Base-by-base conservation (phyloP, 352 stramenopile species). In the Globisporangium sylvaticum region DNA sequence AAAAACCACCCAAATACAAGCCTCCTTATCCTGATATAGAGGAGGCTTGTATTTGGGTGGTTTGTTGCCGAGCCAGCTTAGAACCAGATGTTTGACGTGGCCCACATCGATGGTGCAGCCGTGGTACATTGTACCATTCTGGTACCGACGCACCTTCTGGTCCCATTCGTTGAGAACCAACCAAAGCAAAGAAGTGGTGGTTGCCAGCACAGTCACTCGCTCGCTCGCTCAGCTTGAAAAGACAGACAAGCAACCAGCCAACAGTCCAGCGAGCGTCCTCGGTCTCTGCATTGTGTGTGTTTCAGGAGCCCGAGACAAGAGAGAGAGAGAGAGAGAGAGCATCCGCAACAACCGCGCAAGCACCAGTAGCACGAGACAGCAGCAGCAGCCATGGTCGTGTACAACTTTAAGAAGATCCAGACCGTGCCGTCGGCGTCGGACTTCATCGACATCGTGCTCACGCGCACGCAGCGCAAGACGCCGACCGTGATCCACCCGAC, bases 391-490 rank as follows among this genome's bases (percentile, higher is more conserved):
- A 99, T 99, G 96, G 95, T 98, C 58, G 95, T 99, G 64, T 99
- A 99, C 88, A 99, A 99, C 89, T 99, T 99, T 77, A 99, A 99
- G 83, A 98, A 98, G 85, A 99, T 99, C 76, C 87, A 95, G 72
- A 96, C 97, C 12, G 97, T 99, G 78, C 97, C 97, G 48, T 88
- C 89, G 70, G 97, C 97, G 59, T 90, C 84, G 70, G 97, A 99
- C 73, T 97, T 99, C 63, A 96, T 99, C 70, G 98, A 99, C 87
- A 99, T 99, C 81, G 97, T 99, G 62, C 86, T 99, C 55, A 99
- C 97, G 72, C 89, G 97, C 68, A 99, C 97, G 53, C 97, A 99
- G 86, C 90, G 98, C 73, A 98, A 98, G 84, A 99, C 98, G 58
- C 98, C 98, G 32, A 99, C 98, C 46, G 97, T 99, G 20, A 97